Conservation (phyloP, 1,284 basidiomycete genomes). For the Coniferiporia sulphurascens region DNA sequence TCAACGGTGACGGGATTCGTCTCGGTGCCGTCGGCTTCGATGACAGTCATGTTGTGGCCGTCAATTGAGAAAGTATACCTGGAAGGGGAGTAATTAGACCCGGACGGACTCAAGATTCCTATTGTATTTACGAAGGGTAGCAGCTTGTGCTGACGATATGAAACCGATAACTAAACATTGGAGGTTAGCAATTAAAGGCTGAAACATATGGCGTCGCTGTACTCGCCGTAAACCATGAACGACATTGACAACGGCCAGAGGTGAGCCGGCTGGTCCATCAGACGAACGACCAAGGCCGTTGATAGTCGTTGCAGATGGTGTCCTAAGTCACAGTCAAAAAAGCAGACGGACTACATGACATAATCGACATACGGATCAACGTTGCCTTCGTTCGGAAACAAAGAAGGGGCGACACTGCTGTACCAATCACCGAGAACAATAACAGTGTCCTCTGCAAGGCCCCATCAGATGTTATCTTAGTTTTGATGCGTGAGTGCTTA, state of each 20-base stretch:
- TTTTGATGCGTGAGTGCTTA: slow-evolving; percentile 21
- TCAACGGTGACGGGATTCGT: slow-evolving; percentile 33
- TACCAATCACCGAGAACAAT: slow-evolving; percentile 41
- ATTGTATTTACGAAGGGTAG: slow-evolving; percentile 17
- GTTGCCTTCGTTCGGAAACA: slow-evolving; percentile 14
- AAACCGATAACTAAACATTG: slow-evolving; percentile 11
- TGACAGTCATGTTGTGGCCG: slow-evolving; percentile 41
- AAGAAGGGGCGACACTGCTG: slow-evolving; percentile 22
- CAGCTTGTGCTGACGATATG: slow-evolving; percentile 19
- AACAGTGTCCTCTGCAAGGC: slow-evolving; percentile 30
- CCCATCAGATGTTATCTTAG: background rate
- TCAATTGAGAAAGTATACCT: slow-evolving; percentile 43
- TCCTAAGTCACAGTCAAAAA: slow-evolving; percentile 3
- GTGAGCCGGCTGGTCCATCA: slow-evolving; percentile 21
- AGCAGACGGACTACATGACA: background rate
- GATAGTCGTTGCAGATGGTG: slow-evolving; percentile 45
- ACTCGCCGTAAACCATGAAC: slow-evolving; percentile 13
- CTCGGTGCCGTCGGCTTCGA: slow-evolving; percentile 46
- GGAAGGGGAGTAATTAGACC: slow-evolving; percentile 32
- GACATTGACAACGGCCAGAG: slow-evolving; percentile 28
- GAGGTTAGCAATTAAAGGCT: background rate
- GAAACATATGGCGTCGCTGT: background rate
- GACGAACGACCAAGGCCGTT: slow-evolving; percentile 40
- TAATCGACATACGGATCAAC: slow-evolving; percentile 20
- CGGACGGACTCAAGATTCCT: slow-evolving; percentile 27